These are phyloP conservation scores for Cyberlindnera nakhonratchasimensis DNA, from an alignment of 805 yeast species.

Conservation along the genomic window DNA sequence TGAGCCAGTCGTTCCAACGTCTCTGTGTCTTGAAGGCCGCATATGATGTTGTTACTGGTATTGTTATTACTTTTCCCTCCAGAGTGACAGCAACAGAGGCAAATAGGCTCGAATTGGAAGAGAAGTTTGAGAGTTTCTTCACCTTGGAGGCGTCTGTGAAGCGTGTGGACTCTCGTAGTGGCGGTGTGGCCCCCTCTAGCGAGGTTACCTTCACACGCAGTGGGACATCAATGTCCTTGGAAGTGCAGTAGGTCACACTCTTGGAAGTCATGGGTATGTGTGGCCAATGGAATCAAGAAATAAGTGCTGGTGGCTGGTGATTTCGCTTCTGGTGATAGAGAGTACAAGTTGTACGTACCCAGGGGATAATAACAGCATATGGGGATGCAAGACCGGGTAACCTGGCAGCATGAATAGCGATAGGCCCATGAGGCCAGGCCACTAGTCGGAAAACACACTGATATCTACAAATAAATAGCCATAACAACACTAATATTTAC, in stretches of 20 bases:
- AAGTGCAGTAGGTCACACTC: constrained; percentile 52
- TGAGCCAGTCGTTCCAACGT: constrained; percentile 71
- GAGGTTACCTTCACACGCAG: constrained; percentile 46
- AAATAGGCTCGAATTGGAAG: constrained; percentile 34
- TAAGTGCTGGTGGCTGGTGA: no score
- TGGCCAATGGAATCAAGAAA: no score
- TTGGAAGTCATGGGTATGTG: constrained; percentile 27
- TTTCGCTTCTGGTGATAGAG: no score
- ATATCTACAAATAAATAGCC: neutral
- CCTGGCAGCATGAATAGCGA: no score
- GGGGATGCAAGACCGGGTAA: no score
- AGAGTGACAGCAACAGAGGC: constrained; percentile 45
- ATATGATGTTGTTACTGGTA: constrained; percentile 48
- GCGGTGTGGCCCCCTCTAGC: constrained; percentile 42
- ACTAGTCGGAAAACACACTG: no score
- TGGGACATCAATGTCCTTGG: constrained; percentile 50
- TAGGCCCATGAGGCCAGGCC: no score
- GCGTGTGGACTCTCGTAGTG: constrained; percentile 42
- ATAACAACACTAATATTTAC: neutral
- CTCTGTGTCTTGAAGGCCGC: constrained; percentile 42
- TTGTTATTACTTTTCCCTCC: constrained; percentile 43
- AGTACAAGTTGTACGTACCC: no score
- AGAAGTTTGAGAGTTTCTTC: constrained; percentile 38
- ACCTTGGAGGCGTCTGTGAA: constrained; percentile 45
- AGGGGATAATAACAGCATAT: no score